These are phyloP conservation scores for Mortierella sp. DNA, from an alignment of 371 early-diverging fungal species.

Conservation along the genomic window DNA sequence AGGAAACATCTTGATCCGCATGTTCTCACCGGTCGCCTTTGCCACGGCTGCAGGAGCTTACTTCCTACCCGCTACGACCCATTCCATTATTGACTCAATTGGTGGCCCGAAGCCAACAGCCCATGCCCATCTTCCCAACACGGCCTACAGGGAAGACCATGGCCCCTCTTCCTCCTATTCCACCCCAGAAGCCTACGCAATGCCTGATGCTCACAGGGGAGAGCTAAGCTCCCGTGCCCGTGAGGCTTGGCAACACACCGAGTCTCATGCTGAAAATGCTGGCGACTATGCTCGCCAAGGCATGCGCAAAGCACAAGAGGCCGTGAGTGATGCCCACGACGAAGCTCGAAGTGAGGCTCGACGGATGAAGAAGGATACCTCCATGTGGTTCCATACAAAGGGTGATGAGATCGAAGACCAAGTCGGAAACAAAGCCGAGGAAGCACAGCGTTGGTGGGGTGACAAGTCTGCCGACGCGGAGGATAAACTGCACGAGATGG, in stretches of 20 bases:
- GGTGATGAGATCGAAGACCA: slow-evolving; percentile 6
- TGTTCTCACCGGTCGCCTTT: slow-evolving; percentile 46
- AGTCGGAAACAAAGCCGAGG: slow-evolving; percentile 2
- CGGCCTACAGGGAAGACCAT: not conserved
- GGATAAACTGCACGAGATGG: slow-evolving; percentile 13
- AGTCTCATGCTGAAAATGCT: slow-evolving; percentile 11
- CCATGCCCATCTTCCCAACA: not conserved
- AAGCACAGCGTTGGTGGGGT: slow-evolving; percentile 23
- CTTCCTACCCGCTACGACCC: slow-evolving; percentile 40
- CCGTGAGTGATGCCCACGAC: not conserved
- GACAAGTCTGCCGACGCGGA: slow-evolving; percentile 18
- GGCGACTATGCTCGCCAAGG: slow-evolving; percentile 2
- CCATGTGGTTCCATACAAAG: slow-evolving; percentile 21
- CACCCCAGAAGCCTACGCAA: not conserved
- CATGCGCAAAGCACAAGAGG: not conserved
- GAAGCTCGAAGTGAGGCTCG: slow-evolving; percentile 7
- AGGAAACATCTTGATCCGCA: slow-evolving; percentile 47
- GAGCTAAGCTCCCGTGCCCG: slow-evolving; percentile 37
- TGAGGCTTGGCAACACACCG: slow-evolving; percentile 35
- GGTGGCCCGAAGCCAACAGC: slow-evolving; percentile 13
- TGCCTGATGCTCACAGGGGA: not conserved
- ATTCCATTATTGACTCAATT: slow-evolving; percentile 30
- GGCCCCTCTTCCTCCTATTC: slow-evolving; percentile 5
- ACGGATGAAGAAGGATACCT: not conserved
- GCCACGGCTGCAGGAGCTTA: slow-evolving; percentile 49